Base-by-base conservation (phyloP, 2,329 filamentous ascomycete genomes). In the Colletotrichum tropicicola region DNA sequence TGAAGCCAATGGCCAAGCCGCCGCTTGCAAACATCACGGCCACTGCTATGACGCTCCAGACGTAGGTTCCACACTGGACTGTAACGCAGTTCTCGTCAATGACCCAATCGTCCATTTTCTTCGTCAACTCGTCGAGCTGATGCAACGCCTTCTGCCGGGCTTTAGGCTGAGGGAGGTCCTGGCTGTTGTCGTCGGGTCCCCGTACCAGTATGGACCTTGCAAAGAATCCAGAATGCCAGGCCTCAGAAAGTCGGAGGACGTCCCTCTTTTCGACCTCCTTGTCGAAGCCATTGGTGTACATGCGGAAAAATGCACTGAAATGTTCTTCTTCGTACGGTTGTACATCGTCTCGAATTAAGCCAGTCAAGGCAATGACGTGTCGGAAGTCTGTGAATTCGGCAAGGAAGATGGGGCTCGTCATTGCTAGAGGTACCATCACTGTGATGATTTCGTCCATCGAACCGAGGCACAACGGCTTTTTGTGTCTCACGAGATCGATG, bases 1-100 rank as follows among this genome's bases (percentile, higher is more conserved):
- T 68, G 39, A 75, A 68, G 9, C 72, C 74, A 12, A 73, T 59
- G 4, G 61, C 69, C 3, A 76, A 35, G 2, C 73, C 73, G 3
- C 70, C 72, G 10, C 28, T 32, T 2, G 67, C 70, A n/a, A 76
- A 65, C 3, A 64, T 1, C 0, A 37, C 30, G 6, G 49, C 49
- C 10, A 49, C 8, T 3, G 27, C 23, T 3, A 61, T 32, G 2
- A 47, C 39, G n/a, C 27, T 9, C 57, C 48, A 60, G 19, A 52
- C 57, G 17, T 60, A 60, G 13, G 17, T 7, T 19, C n/a, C n/a
- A n/a, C 53, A 56, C 6, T 12, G 12, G n/a, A 56, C 27, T 5
- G 41, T 56, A 10, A 56, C 53, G 53, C 25, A 35, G 3, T 9
- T 56, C 19, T 47, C 53, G 13, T 56, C 53, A 8, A 56, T 10